These are phyloP conservation scores for Aspergillus versicolor DNA, from an alignment of 2,329 filamentous ascomycete species.

Conservation along the genomic window DNA sequence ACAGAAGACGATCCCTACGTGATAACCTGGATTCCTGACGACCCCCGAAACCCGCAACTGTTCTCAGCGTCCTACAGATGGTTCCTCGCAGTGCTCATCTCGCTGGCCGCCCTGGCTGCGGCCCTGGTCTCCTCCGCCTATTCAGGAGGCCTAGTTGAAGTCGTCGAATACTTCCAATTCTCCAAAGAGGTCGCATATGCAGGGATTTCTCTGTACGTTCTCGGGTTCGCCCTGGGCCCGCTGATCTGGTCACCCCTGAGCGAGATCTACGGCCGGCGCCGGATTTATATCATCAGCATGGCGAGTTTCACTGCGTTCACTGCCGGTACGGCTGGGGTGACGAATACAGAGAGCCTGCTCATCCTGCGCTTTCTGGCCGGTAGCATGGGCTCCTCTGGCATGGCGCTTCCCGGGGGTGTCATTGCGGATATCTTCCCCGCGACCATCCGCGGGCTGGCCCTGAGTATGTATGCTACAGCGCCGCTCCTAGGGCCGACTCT, in stretches of 20 bases:
- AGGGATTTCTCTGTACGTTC: constrained; percentile 10
- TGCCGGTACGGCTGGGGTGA: background rate
- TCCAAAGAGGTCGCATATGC: constrained; percentile 10
- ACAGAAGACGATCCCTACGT: constrained; percentile 10
- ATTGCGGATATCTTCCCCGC: constrained; percentile 16
- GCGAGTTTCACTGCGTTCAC: background rate
- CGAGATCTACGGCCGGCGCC: constrained; percentile 5
- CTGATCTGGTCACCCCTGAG: constrained; percentile 7
- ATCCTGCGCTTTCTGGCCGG: constrained; percentile 16
- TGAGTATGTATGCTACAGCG: background rate
- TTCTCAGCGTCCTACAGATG: background rate
- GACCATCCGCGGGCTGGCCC: constrained; percentile 9
- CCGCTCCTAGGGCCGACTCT: background rate
- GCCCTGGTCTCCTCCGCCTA: constrained; percentile 13
- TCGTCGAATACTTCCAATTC: constrained; percentile 11
- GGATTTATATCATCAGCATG: background rate
- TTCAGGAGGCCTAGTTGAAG: background rate
- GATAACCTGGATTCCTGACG: constrained; percentile 10
- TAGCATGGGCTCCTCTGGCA: constrained; percentile 8
- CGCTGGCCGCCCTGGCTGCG: constrained; percentile 3
- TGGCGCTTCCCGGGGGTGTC: constrained; percentile 13
- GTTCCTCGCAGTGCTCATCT: constrained; percentile 2
- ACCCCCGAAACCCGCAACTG: constrained; percentile 9
- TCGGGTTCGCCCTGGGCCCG: constrained; percentile 11
- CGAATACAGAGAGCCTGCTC: constrained; percentile 11